A percentile compares a stretch with the other conserved stretches of the same genome.
These are phyloP conservation scores for Ophiostoma piceae DNA, from an alignment of 2,329 filamentous ascomycete genomes.

Conservation along the genomic window DNA sequence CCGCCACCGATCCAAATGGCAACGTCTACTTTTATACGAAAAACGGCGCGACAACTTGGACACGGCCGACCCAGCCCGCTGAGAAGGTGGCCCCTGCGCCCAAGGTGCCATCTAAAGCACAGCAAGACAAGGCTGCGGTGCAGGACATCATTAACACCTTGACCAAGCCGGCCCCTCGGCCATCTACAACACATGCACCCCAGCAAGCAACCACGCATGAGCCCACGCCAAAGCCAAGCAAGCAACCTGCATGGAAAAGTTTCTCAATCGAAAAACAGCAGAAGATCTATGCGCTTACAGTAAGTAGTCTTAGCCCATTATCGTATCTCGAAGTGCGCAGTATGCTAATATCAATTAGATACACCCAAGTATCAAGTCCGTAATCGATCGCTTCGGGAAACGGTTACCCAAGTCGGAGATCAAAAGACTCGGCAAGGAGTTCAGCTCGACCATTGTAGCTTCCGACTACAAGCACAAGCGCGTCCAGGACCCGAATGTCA, in stretches of 20 bases:
- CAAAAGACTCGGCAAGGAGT: conserved; percentile 58
- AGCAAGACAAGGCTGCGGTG: conserved; percentile 63
- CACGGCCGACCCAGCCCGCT: conserved; percentile 58
- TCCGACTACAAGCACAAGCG: conserved; percentile 87
- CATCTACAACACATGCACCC: conserved; percentile 58
- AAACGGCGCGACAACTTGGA: conserved; percentile 74
- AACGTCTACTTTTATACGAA: conserved; percentile 82
- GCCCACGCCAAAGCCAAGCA: conserved; percentile 56
- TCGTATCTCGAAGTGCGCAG: not conserved
- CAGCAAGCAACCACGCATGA: conserved; percentile 51
- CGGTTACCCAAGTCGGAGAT: conserved; percentile 77
- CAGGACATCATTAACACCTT: conserved; percentile 84
- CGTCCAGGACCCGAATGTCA: conserved; percentile 71
- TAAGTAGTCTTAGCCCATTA: conserved; percentile 46
- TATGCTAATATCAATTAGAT: conserved; percentile 48
- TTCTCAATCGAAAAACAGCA: conserved; percentile 78
- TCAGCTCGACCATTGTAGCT: conserved; percentile 82
- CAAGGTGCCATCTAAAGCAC: conserved; percentile 59
- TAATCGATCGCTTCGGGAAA: conserved; percentile 80
- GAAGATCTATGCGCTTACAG: conserved; percentile 91
- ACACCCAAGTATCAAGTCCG: conserved; percentile 76
- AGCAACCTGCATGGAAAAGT: conserved; percentile 51
- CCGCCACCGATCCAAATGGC: conserved; percentile 64
- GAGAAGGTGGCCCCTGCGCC: conserved; percentile 55
- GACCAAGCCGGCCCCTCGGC: conserved; percentile 59